A percentile compares a stretch with the other conserved stretches of the same genome.
Conservation (phyloP, 805 yeast species). For the Candida schatavii region DNA sequence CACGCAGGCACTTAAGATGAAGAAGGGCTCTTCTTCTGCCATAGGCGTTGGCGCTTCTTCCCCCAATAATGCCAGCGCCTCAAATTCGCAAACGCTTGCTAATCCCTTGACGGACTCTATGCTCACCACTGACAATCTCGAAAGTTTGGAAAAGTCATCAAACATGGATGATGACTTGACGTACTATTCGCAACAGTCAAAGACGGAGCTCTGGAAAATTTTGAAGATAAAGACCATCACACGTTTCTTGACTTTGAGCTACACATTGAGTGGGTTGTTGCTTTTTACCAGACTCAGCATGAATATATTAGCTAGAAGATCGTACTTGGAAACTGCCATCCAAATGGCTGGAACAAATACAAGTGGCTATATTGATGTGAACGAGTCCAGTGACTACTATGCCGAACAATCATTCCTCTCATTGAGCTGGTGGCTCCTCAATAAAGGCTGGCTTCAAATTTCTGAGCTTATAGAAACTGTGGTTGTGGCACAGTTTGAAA, state of each 20-base stretch:
- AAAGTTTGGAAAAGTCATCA: slow-evolving; percentile 24
- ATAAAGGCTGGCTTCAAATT: slow-evolving; percentile 74
- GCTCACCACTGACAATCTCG: slow-evolving; percentile 41
- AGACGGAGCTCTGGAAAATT: slow-evolving; percentile 73
- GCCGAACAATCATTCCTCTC: slow-evolving; percentile 82
- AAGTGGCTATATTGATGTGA: slow-evolving; percentile 17
- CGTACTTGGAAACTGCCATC: slow-evolving; percentile 77
- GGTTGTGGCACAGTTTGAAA: slow-evolving; percentile 60
- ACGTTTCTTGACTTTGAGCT: slow-evolving; percentile 67
- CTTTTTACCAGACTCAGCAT: slow-evolving; percentile 81
- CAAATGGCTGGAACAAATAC: slow-evolving; percentile 55
- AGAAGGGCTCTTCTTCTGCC: slow-evolving; percentile 35
- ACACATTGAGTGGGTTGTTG: slow-evolving; percentile 66
- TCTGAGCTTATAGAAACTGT: slow-evolving; percentile 50
- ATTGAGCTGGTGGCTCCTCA: slow-evolving; percentile 90
- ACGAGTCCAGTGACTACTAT: slow-evolving; percentile 42
- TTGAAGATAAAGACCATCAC: slow-evolving; percentile 73
- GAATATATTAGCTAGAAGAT: slow-evolving; percentile 82
- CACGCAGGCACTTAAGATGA: slow-evolving; percentile 64
- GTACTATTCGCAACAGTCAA: slow-evolving; percentile 27
- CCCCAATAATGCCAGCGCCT: slow-evolving; percentile 14
- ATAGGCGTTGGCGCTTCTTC: slow-evolving; percentile 4
- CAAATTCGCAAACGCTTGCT: slow-evolving; percentile 14
- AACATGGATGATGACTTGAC: slow-evolving; percentile 20
- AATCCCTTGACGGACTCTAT: slow-evolving; percentile 41